These are phyloP conservation scores for Sabuloglossum arenarium DNA, from an alignment of 495 filamentous ascomycete genomes.

Conservation along the genomic window DNA sequence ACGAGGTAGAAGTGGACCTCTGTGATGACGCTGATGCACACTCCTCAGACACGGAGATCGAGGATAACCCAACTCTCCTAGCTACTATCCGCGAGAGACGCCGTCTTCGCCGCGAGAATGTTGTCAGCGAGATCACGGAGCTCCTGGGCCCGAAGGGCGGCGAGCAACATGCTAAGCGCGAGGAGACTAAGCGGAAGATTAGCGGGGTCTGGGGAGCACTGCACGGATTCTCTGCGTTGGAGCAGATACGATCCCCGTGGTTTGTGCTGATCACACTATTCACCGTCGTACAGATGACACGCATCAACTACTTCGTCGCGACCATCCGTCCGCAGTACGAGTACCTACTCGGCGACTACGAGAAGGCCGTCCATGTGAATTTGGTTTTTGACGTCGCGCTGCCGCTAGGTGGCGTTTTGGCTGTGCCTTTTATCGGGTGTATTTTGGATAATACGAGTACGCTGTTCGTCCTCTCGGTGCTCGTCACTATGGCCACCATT, in stretches of 20 bases:
- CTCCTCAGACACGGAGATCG: conserved; percentile 23
- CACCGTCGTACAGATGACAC: conserved; percentile 77
- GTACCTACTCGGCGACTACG: conserved; percentile 40
- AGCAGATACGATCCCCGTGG: conserved; percentile 71
- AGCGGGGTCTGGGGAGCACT: conserved; percentile 77
- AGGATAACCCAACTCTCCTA: conserved; percentile 1
- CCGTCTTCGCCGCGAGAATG: conserved; percentile 38
- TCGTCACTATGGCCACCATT: conserved; percentile 49
- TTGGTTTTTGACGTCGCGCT: conserved; percentile 75
- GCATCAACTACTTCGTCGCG: conserved; percentile 95
- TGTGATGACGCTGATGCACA: conserved; percentile 16
- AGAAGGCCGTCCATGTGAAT: conserved; percentile 48
- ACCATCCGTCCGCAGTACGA: conserved; percentile 75
- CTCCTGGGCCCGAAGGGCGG: conserved; percentile 43
- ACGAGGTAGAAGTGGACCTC: conserved; percentile 37
- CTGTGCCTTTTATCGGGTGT: conserved; percentile 73
- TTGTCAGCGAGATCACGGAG: conserved; percentile 52
- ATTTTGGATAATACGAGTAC: conserved; percentile 65
- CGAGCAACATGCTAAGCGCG: conserved; percentile 29
- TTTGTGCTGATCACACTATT: conserved; percentile 74
- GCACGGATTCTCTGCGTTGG: conserved; percentile 46
- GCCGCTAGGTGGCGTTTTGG: conserved; percentile 63
- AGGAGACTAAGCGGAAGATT: conserved; percentile 36
- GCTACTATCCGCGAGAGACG: conserved; percentile 27
- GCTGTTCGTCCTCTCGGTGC: conserved; percentile 44